Base-by-base conservation (phyloP, 2,329 filamentous ascomycete species). In the Coleophoma cylindrospora region DNA sequence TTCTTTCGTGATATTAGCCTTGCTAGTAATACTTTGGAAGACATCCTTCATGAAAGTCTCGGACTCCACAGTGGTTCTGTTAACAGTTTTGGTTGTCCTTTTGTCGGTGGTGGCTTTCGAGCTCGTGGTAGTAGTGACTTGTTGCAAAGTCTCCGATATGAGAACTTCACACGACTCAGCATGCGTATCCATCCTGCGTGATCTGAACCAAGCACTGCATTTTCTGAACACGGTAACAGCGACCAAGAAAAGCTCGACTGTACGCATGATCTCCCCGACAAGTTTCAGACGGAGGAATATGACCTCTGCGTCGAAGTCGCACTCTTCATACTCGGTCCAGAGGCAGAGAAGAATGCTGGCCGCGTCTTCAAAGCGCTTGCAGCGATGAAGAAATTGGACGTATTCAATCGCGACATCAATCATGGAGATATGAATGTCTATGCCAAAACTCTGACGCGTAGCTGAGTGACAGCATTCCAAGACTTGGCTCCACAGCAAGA, bases 401-500 rank as follows among this genome's bases (percentile, higher is more conserved):
- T 58, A 51, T 41, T 54, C 47, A 47, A 59, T 45, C 43, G 55
- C 45, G 44, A 57, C 47, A 50, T 61, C 51, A 47, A 58, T 53
- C 56, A 51, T 57, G 40, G 17, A 57, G 48, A 54, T 57, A 50
- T 27, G 53, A 49, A 46, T 53, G 40, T 22, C 50, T 45, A 45
- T 54, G 40, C 11, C 51, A 36, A 34, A 27, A 17, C 19, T 43
- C 45, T 51, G 14, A 15, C 48, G 45, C 34, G 38, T 47, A 17
- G 48, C 46, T 50, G 48, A 53, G 33, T 56, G 55, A 50, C 50
- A 57, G 49, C 57, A 52, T 27, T 53, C 49, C 11, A 54, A 53
- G 46, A 61, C 47, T 12, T 55, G 49, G 19, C 54, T 53, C 58
- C 57, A 60, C n/a, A 58, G 48, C 14, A 53, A 54, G 41, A 60